Percentiles rank a stretch among this genome's conserved stretches.
These are phyloP conservation scores for Litchi chinensis DNA, from an alignment of 345 rosid species.

Conservation along the genomic window DNA sequence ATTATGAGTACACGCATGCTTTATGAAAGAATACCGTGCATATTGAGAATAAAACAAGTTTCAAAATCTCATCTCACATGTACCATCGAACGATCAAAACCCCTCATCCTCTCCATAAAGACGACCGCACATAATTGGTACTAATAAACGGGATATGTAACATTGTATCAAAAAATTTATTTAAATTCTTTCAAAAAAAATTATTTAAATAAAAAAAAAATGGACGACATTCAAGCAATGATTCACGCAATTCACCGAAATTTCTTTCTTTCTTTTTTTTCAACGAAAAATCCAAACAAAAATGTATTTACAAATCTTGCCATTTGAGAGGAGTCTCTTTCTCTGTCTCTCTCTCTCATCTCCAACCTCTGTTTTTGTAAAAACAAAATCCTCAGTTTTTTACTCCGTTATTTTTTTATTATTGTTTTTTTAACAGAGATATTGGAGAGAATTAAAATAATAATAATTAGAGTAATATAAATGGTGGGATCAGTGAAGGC, in stretches of 20 bases:
- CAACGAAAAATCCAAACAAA: not conserved
- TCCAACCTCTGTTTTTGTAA: not conserved
- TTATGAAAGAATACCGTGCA: too few relatives aligned
- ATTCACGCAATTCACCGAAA: conserved; percentile 15
- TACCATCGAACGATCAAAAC: too few relatives aligned
- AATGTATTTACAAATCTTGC: not conserved
- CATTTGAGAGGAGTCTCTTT: not conserved
- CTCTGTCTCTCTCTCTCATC: not conserved
- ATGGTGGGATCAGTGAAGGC: not conserved
- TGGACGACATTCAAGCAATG: conserved; percentile 29
- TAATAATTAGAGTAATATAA: not conserved
- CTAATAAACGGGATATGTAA: too few relatives aligned
- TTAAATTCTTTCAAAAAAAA: too few relatives aligned
- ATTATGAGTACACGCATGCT: too few relatives aligned
- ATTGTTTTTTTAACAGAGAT: not conserved
- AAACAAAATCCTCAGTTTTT: not conserved
- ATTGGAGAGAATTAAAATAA: not conserved
- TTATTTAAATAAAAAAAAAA: not conserved
- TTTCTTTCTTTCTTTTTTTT: not conserved
- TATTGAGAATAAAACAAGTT: too few relatives aligned
- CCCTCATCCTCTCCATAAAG: too few relatives aligned
- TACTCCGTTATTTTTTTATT: not conserved
- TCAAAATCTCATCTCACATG: too few relatives aligned
- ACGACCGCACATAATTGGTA: too few relatives aligned
- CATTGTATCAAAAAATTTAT: too few relatives aligned